phyloP scores from a whole-genome alignment of 257 asterid genomes.

The Lycium ferocissimum region DNA sequence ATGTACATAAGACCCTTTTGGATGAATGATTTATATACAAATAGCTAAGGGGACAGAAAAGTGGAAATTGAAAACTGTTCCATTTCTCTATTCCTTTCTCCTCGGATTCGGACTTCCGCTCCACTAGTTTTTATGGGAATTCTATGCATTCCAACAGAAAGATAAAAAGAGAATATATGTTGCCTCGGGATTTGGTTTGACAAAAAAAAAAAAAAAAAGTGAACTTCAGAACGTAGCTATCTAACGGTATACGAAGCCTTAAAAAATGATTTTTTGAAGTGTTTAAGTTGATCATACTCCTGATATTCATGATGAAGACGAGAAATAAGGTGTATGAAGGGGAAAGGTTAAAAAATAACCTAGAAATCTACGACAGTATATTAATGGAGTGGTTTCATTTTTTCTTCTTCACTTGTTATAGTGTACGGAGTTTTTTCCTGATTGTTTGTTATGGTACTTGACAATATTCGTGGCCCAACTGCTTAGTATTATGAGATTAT shows the following conservation, averaged over 20 bases:
- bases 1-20: conserved; percentile 60
- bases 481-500: background rate
- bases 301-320: no score
- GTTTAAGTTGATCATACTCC: background rate
- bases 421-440: background rate
- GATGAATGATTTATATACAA: conserved; percentile 54
- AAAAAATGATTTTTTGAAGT: background rate
- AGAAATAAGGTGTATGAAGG: conserved; percentile 54
- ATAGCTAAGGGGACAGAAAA: conserved; percentile 35
- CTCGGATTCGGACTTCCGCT: conserved; percentile 62
- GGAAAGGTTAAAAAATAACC: conserved; percentile 64
- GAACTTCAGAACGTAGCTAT: background rate
- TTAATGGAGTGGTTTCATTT: conserved; percentile 42
- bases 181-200: background rate
- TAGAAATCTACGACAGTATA: conserved; percentile 83
- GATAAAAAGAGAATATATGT: background rate
- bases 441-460: conserved; percentile 43
- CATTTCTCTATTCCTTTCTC: conserved; percentile 45
- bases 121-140: background rate
- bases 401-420: conserved; percentile 46
- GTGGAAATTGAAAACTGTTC: conserved; percentile 40
- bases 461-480: conserved; percentile 73
- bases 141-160: conserved; percentile 4
- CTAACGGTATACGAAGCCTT: conserved; percentile 29
- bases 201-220: no score